A percentile compares a stretch with the other conserved stretches of the same genome.
Evolutionary conservation across 768 basidiomycete species (phyloP).

Genomic region (Russula earlei): DNA sequence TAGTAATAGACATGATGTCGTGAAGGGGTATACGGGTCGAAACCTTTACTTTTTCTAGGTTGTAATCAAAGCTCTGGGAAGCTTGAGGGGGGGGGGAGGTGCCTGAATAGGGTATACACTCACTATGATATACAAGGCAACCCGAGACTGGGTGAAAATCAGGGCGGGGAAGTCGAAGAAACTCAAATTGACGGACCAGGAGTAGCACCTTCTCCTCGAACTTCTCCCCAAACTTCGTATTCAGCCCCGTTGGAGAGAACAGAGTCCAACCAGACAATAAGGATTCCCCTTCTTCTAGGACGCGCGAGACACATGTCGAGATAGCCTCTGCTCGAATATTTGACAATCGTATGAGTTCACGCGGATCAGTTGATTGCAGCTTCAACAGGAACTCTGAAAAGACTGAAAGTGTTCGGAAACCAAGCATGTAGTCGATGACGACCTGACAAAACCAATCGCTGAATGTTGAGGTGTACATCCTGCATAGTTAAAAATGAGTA

Average conservation of each 20-base stretch:
- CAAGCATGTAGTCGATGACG: constrained; percentile 87
- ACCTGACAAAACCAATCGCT: constrained; percentile 97
- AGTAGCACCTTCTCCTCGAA: constrained; percentile 94
- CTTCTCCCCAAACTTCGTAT: constrained; percentile 59
- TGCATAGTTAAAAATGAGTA: constrained; percentile 22
- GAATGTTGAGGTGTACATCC: constrained; percentile 83
- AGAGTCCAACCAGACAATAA: constrained; percentile 86
- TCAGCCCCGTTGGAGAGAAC: constrained; percentile 72
- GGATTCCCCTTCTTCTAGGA: constrained; percentile 38
- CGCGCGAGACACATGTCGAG: constrained; percentile 66
- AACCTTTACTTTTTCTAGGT: constrained; percentile 81
- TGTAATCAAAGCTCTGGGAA: constrained; percentile 82
- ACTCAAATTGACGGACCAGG: constrained; percentile 46
- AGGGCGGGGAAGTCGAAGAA: constrained; percentile 21
- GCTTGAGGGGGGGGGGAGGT: neutral
- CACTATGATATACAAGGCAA: constrained; percentile 73
- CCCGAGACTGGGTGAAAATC: constrained; percentile 24
- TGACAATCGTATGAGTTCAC: constrained; percentile 79
- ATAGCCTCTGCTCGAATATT: constrained; percentile 89
- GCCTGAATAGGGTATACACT: constrained; percentile 23
- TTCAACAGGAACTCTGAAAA: constrained; percentile 91
- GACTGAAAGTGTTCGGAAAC: constrained; percentile 75
- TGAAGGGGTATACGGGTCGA: constrained; percentile 85
- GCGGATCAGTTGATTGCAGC: constrained; percentile 84
- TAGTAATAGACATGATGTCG: constrained; percentile 66